Base-by-base conservation (phyloP, 2,329 filamentous ascomycete species). In the Claviceps cyperi region DNA sequence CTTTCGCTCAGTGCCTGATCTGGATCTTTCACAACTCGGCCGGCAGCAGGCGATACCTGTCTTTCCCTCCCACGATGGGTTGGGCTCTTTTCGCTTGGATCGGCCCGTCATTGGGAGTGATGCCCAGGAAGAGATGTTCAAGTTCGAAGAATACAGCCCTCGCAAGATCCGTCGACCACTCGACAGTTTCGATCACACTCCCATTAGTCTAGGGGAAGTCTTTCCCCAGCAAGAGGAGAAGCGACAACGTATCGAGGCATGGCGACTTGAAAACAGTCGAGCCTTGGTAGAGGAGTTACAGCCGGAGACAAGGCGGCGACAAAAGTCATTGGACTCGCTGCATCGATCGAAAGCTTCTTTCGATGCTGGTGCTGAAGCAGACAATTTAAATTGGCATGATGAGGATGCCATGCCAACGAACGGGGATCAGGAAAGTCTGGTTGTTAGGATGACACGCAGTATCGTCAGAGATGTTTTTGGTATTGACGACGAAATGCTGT, bases 401-500 rank as follows among this genome's bases (percentile, higher is more conserved):
- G 73, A 78, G 50, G 69, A 72, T 37, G 64, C 66, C 1, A 60
- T 67, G 13, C 65, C 71, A 5, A 63, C 66, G 1, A 66, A 70
- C 43, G 67, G 71, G 4, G 73, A 79, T 32, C 71, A 74, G 41
- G 81, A 88, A 55, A 82, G 84, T 1, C 77, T 94, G 56, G 87
- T 88, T 80, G 81, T 82, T 53, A 78, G 84, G 11, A 79, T 97
- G 47, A 94, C 91, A 2, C 80, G 85, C 51, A 87, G 83, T 59
- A 84, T 97, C 28, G 88, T 98, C 57, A 80, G 82, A 48, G 89
- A 96, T 61, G 69, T 98, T 43, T 85, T 97, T 62, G 91, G 91
- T 8, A 85, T 98, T 50, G 90, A 97, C 58, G 88, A 96, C 55
- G 78, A 79, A 47, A 72, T 92, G 19, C 75, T 98, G 8, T 86